A percentile compares a stretch with the other conserved stretches of the same genome.
These are phyloP conservation scores for Alternaria angustiovoidea DNA, from an alignment of 2,329 filamentous ascomycete genomes.

Conservation along the genomic window DNA sequence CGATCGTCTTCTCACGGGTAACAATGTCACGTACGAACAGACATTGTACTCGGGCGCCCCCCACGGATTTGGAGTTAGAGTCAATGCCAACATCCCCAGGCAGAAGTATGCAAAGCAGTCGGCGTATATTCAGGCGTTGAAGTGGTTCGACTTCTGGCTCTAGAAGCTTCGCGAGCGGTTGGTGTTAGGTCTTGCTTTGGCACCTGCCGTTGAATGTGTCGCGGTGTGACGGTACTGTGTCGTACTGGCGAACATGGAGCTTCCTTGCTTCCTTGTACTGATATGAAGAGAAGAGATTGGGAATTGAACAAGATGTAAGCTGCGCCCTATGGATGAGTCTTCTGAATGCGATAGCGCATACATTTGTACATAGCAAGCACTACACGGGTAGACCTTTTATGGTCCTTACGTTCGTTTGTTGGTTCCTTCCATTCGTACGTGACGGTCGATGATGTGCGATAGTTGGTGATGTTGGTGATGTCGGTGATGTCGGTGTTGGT, in stretches of 20 bases:
- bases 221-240: not conserved
- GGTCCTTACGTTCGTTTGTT: not conserved
- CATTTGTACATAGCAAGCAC: not conserved
- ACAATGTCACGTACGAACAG: slow-evolving; percentile 45
- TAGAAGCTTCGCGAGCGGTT: not conserved
- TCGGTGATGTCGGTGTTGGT: no score
- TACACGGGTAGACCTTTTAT: not conserved
- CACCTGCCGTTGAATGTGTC: not conserved
- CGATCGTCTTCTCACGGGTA: slow-evolving; percentile 38
- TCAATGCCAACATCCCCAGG: slow-evolving; percentile 37
- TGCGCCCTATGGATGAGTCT: no score
- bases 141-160: slow-evolving; percentile 50
- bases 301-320: no score
- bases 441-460: no score
- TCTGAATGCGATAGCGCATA: not conserved
- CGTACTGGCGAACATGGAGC: not conserved
- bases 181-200: not conserved
- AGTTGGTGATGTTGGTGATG: no score
- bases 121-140: slow-evolving; percentile 47
- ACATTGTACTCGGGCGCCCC: slow-evolving; percentile 42
- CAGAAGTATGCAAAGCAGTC: slow-evolving; percentile 49
- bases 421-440: not conserved
- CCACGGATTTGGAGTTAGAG: slow-evolving; percentile 48
- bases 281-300: no score
- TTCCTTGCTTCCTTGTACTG: no score